Base-by-base conservation (phyloP, 2,329 filamentous ascomycete genomes). In the Colletotrichum karsti region DNA sequence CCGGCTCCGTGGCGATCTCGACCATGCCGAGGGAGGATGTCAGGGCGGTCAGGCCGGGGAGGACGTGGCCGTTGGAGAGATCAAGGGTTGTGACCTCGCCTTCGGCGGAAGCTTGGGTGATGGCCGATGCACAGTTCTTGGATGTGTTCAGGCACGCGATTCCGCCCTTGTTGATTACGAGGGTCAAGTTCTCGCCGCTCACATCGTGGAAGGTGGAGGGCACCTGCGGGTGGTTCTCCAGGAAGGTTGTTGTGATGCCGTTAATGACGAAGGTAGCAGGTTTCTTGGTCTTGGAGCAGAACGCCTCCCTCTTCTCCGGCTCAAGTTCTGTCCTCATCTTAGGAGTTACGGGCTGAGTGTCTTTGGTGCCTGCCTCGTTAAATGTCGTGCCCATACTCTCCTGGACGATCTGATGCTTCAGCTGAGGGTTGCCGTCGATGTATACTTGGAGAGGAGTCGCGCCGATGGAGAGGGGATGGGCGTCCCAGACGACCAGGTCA, bases 21-120 rank as follows among this genome's bases (percentile, higher is more conserved):
- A 77, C 74, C 4, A 88, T 76, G 1, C 87, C 87, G 2, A 89
- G 79, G 7, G 75, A 72, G 5, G 79, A 77, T 4, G 84, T 82
- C 35, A 88, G 77, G 3, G 84, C 81, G n/a, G 82, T 86, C 33
- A 88, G 73, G 0, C 85, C 81, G 3, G 85, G 83, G 7, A 83
- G 78, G 37, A 87, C 71, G 68, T 87, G 75, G 3, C 85, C 86
- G 44, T 88, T 77, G 13, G 77, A 50, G 4, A 88, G 77, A 4
- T 75, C 35, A 15, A 87, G 73, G 28, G 61, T 59, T 1, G 72
- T 68, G 6, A 71, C 63, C n/a, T 77, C 62, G 33, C 77, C 73
- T 1, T 70, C 50, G 7, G 46, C 59, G 48, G 83, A 84, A 2
- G 78, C 76, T 2, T 63, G 39, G 15, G 44, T 56, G 26, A 51